Conservation (phyloP, 495 filamentous ascomycete genomes). For the Aspergillus sparsus region DNA sequence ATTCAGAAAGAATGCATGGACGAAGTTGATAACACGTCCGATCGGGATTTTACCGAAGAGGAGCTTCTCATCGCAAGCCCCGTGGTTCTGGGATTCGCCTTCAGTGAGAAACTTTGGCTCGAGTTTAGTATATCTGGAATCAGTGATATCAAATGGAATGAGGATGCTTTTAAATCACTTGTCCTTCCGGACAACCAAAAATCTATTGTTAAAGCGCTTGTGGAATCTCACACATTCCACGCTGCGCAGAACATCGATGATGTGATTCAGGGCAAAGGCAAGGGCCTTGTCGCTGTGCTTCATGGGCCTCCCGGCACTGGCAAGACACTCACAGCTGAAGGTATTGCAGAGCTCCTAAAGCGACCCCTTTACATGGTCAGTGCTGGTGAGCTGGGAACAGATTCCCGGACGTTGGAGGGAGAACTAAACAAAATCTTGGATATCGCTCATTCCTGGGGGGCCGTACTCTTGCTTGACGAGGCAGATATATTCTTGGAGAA, state of each 20-base stretch:
- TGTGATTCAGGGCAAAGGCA: conserved; percentile 77
- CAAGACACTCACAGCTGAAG: conserved; percentile 87
- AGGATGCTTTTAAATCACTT: conserved; percentile 75
- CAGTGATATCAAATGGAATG: conserved; percentile 80
- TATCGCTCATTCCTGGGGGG: conserved; percentile 85
- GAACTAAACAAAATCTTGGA: conserved; percentile 84
- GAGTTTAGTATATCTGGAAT: conserved; percentile 85
- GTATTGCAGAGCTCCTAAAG: conserved; percentile 79
- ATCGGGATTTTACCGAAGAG: conserved; percentile 72
- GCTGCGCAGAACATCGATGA: conserved; percentile 82
- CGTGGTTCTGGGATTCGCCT: conserved; percentile 89
- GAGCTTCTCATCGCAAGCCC: conserved; percentile 89
- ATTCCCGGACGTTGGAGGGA: conserved; percentile 72
- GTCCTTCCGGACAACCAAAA: conserved; percentile 77
- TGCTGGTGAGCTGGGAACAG: conserved; percentile 80
- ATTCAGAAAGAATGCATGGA: conserved; percentile 67
- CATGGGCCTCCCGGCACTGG: conserved; percentile 85
- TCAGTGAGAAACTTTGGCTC: conserved; percentile 87
- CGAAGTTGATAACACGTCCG: conserved; percentile 41
- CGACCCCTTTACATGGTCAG: conserved; percentile 84
- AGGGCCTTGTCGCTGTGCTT: conserved; percentile 72
- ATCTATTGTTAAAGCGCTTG: conserved; percentile 76
- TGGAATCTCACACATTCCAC: conserved; percentile 79
- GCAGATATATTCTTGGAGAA: conserved; percentile 80
- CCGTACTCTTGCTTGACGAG: conserved; percentile 74